Evolutionary conservation across 768 basidiomycete species (phyloP), one percentile per base, ranked within the genome.

Genomic region (Phylloporus rhodoxanthus): DNA sequence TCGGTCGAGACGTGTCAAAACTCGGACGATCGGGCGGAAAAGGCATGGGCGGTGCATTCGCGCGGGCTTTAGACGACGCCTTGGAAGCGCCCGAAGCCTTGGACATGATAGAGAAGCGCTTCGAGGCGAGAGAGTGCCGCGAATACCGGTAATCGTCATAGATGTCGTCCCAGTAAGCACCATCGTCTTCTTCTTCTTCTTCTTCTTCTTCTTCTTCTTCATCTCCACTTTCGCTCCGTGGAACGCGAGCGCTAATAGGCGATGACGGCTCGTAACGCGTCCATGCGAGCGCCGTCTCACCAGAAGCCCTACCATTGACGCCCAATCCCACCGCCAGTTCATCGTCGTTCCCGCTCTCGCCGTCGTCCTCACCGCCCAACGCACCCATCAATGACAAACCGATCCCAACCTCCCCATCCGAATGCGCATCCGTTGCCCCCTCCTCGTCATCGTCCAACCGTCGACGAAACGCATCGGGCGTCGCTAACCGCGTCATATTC

Each of bases 121-220:
- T 72, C 33, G 71, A 71, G 1, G 71, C 72, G 48, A 79, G 69
- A 0, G 83, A 85, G 45, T 73, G 75, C 5, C 81, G 70, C 17
- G 85, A 85, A 54, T 87, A 87, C 20, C 84, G 75, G 61, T 90
- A 90, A 52, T 87, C 79, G 63, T 90, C 87, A 54, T 90, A 90
- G 44, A 90, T 87, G 55, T 87, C 84, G 46, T 87, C 86, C 79
- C 85, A 87, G 47, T 83, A 69, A 37, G 53, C 67, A 9, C 65
- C 67, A 28, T 68, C 68, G 26, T 64, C 68, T 14, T 59, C 60
- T 5, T 60, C 65, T 29, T 57, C 60, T 0, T 51, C 57, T 15
- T 49, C 51, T 2, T 57, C 65, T 10, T 43, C 57, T 8, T 34
- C 33, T 8, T 29, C 28, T 11, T 29, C 28, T 1, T 30, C 29